Evolutionary conservation across 139 green algal genomes (phyloP).

Genomic region (Raphidocelis subcapitata): DNA sequence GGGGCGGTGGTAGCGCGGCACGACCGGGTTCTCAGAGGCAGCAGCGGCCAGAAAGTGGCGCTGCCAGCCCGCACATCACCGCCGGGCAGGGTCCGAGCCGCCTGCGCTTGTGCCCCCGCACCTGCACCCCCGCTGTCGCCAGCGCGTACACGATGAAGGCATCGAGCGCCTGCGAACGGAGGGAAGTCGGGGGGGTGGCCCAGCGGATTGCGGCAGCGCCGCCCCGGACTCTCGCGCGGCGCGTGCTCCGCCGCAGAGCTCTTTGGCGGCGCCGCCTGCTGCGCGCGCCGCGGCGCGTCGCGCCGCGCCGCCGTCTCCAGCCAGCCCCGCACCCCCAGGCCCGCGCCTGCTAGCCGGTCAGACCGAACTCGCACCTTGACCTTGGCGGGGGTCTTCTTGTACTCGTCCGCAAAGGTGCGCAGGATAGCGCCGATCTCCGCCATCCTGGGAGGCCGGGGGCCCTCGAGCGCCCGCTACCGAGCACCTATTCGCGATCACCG

Average conservation of each 20-base stretch:
- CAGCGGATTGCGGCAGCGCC: too few relatives aligned
- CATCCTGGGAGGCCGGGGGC: too few relatives aligned
- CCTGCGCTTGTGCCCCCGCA: conserved; percentile 16
- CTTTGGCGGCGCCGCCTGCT: too few relatives aligned
- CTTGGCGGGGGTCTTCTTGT: conserved; percentile 71
- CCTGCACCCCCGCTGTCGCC: conserved; percentile 52
- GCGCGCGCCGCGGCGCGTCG: too few relatives aligned
- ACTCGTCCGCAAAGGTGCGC: conserved; percentile 52
- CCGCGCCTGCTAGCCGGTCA: too few relatives aligned
- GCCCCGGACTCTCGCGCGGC: too few relatives aligned
- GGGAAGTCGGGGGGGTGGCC: background rate
- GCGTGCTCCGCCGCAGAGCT: too few relatives aligned
- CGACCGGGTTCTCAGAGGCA: background rate
- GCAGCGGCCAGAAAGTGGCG: background rate
- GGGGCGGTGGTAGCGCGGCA: background rate
- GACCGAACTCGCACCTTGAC: conserved; percentile 58
- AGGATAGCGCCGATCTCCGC: conserved; percentile 28
- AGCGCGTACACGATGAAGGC: conserved; percentile 64
- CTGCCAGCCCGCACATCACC: background rate
- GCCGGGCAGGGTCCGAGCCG: background rate
- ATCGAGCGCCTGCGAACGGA: conserved; percentile 53
- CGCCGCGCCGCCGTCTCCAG: too few relatives aligned
- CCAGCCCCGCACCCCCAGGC: too few relatives aligned
- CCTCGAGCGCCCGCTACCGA: too few relatives aligned
- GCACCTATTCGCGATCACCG: too few relatives aligned